Evolutionary conservation across 2,329 filamentous ascomycete genomes (phyloP), one percentile per base, ranked within the genome.

Genomic region (Ambrosiella xylebori): DNA sequence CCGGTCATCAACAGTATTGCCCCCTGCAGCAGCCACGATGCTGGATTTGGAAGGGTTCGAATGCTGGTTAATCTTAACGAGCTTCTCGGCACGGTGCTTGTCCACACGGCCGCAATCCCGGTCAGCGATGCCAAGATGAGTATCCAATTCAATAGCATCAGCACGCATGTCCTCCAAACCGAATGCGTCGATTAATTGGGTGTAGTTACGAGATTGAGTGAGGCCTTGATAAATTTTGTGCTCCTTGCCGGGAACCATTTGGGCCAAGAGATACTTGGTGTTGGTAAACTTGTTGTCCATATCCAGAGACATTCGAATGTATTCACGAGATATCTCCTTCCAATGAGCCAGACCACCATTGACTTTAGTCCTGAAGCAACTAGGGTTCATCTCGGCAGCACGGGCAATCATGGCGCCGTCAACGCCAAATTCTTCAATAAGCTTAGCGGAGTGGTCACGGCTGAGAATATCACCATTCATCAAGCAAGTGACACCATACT

Each of bases 371-470:
- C 86, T 79, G 74, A 98, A 98, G 65, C 86, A 90, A 63, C 87
- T 94, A 2, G 89, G 81, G 67, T 98, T 98, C 62, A 84, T 80
- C 73, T 98, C 93, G 1, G 93, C 93, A 2, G 88, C 79, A 2
- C 88, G 93, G 8, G 93, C 93, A 65, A 98, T 97, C 93, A 98
- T 98, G 61, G 88, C 93, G 5, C 90, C 91, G 66, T 97, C 90
- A 5, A 86, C 86, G n/a, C 83, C 84, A 66, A 80, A 96, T 67
- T 95, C 85, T 35, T 78, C 65, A 61, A 89, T 84, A 6, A 98
- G 75, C 60, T 74, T 68, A 7, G 86, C 66, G 0, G 83, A 91
- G 60, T 95, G 75, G 55, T 88, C 85, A 57, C 86, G 80, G 41
- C 75, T 80, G 57, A 77, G 80, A 0, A 98, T 89, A 65, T 98